phyloP scores from a whole-genome alignment of 148 eudicot species.

The Polygonum maritimum region DNA sequence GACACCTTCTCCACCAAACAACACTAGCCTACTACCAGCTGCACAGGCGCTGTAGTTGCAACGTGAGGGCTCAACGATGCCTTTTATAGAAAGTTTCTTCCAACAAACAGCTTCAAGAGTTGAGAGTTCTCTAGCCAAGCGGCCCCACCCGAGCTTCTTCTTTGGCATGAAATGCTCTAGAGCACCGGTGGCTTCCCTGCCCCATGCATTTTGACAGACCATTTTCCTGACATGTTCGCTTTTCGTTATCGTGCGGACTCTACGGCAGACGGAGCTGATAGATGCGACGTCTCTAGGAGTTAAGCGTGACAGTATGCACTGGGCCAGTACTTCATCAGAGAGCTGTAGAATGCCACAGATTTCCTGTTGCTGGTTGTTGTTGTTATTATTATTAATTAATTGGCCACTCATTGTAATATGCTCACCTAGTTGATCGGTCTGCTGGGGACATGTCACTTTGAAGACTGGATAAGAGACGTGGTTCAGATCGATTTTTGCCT shows the following conservation, averaged over 20 bases:
- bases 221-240: constrained; percentile 74
- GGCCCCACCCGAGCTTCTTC: constrained; percentile 74
- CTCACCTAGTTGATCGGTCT: constrained; percentile 14
- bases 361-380: constrained; percentile 18
- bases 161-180: constrained; percentile 53
- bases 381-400: constrained; percentile 1
- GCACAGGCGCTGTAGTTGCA: constrained; percentile 88
- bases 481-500: constrained; percentile 63
- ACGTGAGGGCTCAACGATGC: constrained; percentile 77
- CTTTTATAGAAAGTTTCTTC: constrained; percentile 74
- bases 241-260: constrained; percentile 57
- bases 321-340: constrained; percentile 78
- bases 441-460: constrained; percentile 34
- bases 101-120: constrained; percentile 82
- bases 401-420: constrained; percentile 6
- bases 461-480: constrained; percentile 66
- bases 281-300: constrained; percentile 86
- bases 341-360: constrained; percentile 68
- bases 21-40: constrained; percentile 70
- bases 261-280: constrained; percentile 63
- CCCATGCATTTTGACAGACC: constrained; percentile 94
- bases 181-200: constrained; percentile 64
- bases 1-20: constrained; percentile 89
- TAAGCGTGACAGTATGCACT: constrained; percentile 68
- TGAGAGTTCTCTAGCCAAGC: constrained; percentile 72